Evolutionary conservation across 768 basidiomycete genomes (phyloP).

Genomic region (Xerocomus spinulosus): DNA sequence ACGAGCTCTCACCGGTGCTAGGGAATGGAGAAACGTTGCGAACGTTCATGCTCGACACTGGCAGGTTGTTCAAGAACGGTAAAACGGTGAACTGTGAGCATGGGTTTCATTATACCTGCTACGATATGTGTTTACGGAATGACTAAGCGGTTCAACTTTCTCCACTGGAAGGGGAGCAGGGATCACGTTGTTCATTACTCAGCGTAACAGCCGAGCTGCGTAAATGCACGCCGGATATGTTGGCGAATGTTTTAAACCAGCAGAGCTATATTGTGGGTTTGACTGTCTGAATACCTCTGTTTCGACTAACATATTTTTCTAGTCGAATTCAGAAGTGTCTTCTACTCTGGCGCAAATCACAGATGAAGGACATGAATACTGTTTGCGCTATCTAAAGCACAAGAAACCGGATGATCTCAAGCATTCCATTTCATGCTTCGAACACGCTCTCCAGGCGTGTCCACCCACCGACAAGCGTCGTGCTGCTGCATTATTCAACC

Average conservation of each 20-base stretch:
- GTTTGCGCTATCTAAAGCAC: background rate
- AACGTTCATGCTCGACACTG: background rate
- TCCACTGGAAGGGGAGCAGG: background rate
- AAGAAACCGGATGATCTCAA: background rate
- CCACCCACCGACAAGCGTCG: background rate
- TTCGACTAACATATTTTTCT: background rate
- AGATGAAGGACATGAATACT: background rate
- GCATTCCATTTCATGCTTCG: background rate
- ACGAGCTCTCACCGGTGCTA: background rate
- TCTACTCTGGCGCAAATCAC: background rate
- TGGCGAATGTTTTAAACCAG: background rate
- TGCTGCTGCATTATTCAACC: background rate
- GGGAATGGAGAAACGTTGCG: background rate
- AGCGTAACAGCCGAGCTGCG: background rate
- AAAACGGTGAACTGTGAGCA: background rate
- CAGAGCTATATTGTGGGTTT: background rate
- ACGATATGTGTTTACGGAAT: background rate
- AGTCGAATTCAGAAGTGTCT: background rate
- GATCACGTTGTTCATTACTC: background rate
- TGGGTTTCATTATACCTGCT: background rate
- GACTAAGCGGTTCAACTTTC: background rate
- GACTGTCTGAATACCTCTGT: background rate
- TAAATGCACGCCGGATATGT: background rate
- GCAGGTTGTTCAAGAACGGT: background rate
- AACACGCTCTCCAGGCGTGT: background rate